phyloP scores from a whole-genome alignment of 2,329 filamentous ascomycete genomes.

The Trichophyton mentagrophytes region DNA sequence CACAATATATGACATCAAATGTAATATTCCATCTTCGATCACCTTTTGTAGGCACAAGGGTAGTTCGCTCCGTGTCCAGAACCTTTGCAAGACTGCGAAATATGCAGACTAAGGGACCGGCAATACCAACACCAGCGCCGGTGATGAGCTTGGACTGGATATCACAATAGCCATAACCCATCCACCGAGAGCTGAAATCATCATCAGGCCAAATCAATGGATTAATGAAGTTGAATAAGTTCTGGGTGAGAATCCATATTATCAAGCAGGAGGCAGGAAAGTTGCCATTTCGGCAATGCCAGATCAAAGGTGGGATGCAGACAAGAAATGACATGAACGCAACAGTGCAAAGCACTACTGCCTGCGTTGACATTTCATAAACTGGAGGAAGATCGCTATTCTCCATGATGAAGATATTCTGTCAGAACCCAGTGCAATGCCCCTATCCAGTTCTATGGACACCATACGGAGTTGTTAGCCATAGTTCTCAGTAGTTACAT shows the following conservation, averaged over 20 bases:
- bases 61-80: constrained; percentile 46
- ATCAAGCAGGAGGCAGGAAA: constrained; percentile 46
- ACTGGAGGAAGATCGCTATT: not conserved
- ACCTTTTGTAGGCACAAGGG: constrained; percentile 37
- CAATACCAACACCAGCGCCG: constrained; percentile 40
- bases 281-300: constrained; percentile 50
- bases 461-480: not conserved
- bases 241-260: constrained; percentile 43
- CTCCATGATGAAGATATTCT: not conserved
- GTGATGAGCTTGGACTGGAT: constrained; percentile 48
- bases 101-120: constrained; percentile 45
- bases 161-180: constrained; percentile 51
- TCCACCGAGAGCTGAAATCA: constrained; percentile 42
- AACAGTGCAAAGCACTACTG: constrained; percentile 37
- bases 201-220: constrained; percentile 52
- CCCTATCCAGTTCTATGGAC: not conserved
- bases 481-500: not conserved
- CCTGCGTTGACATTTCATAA: constrained; percentile 18
- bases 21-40: constrained; percentile 36
- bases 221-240: constrained; percentile 49
- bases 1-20: constrained; percentile 45
- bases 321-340: constrained; percentile 40
- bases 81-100: constrained; percentile 48
- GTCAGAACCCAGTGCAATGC: not conserved
- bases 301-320: constrained; percentile 44